Evolutionary conservation across 75 land plant species (phyloP), one percentile per base, ranked within the genome.

Genomic region (Sequoiadendron giganteum): DNA sequence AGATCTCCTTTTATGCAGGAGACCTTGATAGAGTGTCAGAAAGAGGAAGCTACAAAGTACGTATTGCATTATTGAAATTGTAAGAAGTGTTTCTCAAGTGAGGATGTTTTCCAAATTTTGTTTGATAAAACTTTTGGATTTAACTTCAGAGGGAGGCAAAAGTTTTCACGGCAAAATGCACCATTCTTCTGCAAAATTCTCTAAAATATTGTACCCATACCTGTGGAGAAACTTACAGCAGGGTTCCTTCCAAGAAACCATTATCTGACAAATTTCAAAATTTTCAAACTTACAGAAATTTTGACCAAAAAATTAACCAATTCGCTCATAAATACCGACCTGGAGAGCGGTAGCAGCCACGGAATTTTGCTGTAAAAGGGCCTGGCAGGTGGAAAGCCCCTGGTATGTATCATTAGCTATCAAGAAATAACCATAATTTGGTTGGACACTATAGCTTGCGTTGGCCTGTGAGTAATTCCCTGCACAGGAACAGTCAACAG

Each of bases 361-460:
- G 15, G 89, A 88, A 72, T 95, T 96, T 55, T 88, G 90, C 11
- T 80, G 56, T 61, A 18, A 72, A 14, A 96, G 84, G 15, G 96
- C 92, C 61, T 91, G 91, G 85, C 94, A 95, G 0, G 94, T 93
- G 1, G 96, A 87, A 25, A 95, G 85, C 11, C 94, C 95, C 87
- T 92, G 89, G 76, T 84, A 96, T 34, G 89, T 91, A 19, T 90
- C 39, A 79, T 93, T 95, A 1, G 95, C 93, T 0, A 92, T 70
- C 5, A 54, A 56, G 39, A 87, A 92, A 85, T 92, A 90, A 0
- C 93, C 92, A 45, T 93, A 90, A 14, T 90, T 91, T 32, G 34
- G 6, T 48, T 39, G 32, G 48, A 88, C 85, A 36, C 76, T 56
- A 84, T 90, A 93, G 18, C 88, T 83, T n/a, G 93, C 83, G 83